Evolutionary conservation across 2,329 filamentous ascomycete species (phyloP).

Genomic region (Claviceps fusiformis): DNA sequence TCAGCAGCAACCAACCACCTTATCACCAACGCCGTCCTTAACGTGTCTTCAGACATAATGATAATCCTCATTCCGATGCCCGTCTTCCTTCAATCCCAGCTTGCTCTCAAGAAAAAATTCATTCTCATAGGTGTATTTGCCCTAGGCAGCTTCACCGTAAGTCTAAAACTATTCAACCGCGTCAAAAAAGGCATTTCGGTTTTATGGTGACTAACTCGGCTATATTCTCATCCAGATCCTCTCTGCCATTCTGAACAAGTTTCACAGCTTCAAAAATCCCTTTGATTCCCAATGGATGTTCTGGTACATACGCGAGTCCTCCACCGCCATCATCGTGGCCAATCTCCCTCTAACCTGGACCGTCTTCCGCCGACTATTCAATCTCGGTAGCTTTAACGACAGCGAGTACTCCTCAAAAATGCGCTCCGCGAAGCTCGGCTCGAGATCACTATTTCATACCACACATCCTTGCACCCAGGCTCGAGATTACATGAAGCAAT

Average conservation of each 20-base stretch:
- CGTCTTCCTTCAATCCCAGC: conserved; percentile 33
- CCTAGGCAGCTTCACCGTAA: conserved; percentile 32
- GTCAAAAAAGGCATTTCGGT: not conserved
- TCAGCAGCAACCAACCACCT: conserved; percentile 42
- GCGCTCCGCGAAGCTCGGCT: not conserved
- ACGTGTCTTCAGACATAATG: conserved; percentile 45
- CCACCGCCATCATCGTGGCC: conserved; percentile 29
- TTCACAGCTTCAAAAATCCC: conserved; percentile 27
- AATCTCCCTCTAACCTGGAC: conserved; percentile 32
- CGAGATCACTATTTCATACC: conserved; percentile 9
- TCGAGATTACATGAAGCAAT: conserved; percentile 1
- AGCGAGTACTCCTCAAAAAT: conserved; percentile 9
- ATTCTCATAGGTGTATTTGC: conserved; percentile 34
- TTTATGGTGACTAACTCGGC: not conserved
- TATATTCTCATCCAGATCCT: conserved; percentile 24
- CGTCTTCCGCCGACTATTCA: conserved; percentile 24
- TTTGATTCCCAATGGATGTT: conserved; percentile 26
- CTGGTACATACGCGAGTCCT: conserved; percentile 33
- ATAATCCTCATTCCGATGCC: conserved; percentile 46
- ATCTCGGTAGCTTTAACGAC: conserved; percentile 14
- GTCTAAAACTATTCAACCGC: conserved; percentile 7
- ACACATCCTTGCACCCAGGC: not conserved
- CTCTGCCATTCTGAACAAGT: conserved; percentile 33
- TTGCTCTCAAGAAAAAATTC: conserved; percentile 37
- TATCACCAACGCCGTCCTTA: conserved; percentile 44